Percentiles rank a stretch among this genome's conserved stretches.
Evolutionary conservation across 805 yeast species (phyloP).

Genomic region (Cyberlindnera nakhonratchasimensis): DNA sequence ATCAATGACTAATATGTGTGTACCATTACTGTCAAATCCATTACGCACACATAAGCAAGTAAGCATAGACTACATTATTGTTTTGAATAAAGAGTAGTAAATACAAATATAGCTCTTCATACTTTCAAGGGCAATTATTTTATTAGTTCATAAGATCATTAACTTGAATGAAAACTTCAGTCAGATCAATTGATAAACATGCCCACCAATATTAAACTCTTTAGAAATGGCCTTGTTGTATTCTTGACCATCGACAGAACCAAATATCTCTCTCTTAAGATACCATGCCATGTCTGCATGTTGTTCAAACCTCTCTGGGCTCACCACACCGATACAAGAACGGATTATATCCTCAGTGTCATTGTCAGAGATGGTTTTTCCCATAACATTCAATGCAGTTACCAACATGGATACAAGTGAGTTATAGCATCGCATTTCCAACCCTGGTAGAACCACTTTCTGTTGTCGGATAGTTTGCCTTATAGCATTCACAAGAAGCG

Average conservation of each 20-base stretch:
- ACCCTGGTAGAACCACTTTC: slow-evolving; percentile 24
- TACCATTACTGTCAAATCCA: too few relatives aligned
- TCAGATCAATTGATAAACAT: slow-evolving; percentile 6
- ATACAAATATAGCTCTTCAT: not conserved
- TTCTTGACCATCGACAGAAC: slow-evolving; percentile 1
- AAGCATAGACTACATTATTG: too few relatives aligned
- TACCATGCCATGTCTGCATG: slow-evolving; percentile 28
- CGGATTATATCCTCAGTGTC: slow-evolving; percentile 21
- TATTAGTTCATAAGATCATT: slow-evolving; percentile 1
- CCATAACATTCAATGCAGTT: slow-evolving; percentile 18
- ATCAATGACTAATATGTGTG: too few relatives aligned
- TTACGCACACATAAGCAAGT: too few relatives aligned
- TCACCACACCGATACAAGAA: slow-evolving; percentile 21
- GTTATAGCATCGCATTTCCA: slow-evolving; percentile 21
- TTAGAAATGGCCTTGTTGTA: slow-evolving; percentile 1
- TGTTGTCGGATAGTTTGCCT: slow-evolving; percentile 7
- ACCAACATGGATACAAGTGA: slow-evolving; percentile 22
- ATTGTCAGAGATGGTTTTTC: slow-evolving; percentile 24
- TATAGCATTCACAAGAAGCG: slow-evolving; percentile 14
- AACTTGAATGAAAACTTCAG: not conserved
- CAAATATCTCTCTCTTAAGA: slow-evolving; percentile 19
- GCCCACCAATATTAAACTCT: slow-evolving; percentile 7
- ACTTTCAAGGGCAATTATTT: not conserved
- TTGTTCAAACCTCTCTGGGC: slow-evolving; percentile 18
- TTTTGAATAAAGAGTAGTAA: too few relatives aligned